phyloP scores from a whole-genome alignment of 441 rosid genomes.

The Eutrema salsugineum region DNA sequence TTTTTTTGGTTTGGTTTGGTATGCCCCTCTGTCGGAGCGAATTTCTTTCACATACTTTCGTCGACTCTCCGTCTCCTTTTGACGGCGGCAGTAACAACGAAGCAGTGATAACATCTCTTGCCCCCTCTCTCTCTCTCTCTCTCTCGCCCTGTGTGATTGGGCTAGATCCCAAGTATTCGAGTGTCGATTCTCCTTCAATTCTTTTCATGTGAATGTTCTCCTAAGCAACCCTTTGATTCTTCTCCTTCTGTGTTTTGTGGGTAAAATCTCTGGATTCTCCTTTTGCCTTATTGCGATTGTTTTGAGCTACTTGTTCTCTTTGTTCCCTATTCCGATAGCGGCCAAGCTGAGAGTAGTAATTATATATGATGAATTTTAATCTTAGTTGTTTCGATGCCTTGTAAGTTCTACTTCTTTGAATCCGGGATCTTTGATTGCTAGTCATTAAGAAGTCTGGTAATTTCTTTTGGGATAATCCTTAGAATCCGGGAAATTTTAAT shows the following conservation, averaged over 20 bases:
- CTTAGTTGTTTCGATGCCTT: neutral
- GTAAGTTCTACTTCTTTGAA: neutral
- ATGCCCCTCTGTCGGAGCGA: constrained; percentile 21
- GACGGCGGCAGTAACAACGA: constrained; percentile 24
- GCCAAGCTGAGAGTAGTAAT: neutral
- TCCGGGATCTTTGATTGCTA: constrained; percentile 12
- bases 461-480: neutral
- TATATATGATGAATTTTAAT: neutral
- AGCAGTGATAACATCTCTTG: constrained; percentile 1
- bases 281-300: constrained; percentile 6
- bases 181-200: constrained; percentile 19
- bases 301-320: neutral
- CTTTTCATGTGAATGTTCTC: constrained; percentile 13
- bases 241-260: constrained; percentile 1
- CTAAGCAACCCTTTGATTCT: neutral
- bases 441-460: no score
- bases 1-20: neutral
- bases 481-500: neutral
- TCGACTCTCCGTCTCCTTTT: constrained; percentile 29
- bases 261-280: constrained; percentile 23
- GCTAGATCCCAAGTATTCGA: constrained; percentile 6
- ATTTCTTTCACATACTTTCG: neutral
- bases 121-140: neutral
- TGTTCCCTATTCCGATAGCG: neutral
- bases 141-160: neutral